A percentile compares a stretch with the other conserved stretches of the same genome.
Conservation (phyloP, 768 basidiomycete species). For the Hygrophorus pudorinus region DNA sequence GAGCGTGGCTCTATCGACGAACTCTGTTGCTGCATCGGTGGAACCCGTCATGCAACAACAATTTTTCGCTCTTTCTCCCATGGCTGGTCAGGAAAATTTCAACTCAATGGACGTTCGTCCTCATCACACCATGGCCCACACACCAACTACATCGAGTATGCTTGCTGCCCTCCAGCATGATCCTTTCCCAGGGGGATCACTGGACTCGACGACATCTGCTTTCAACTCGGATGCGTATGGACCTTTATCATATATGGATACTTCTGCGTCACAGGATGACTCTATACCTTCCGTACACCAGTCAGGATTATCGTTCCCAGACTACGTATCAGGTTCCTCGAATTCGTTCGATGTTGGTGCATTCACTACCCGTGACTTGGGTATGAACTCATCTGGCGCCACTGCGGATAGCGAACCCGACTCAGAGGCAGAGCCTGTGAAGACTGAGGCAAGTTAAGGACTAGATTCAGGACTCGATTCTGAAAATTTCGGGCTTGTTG, state of each 20-base stretch:
- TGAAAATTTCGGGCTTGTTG: slow-evolving; percentile 1
- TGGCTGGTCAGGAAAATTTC: slow-evolving; percentile 80
- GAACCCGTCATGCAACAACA: slow-evolving; percentile 89
- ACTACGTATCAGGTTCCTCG: slow-evolving; percentile 47
- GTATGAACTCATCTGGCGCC: slow-evolving; percentile 42
- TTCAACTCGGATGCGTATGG: slow-evolving; percentile 65
- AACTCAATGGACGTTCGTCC: slow-evolving; percentile 54
- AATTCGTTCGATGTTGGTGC: slow-evolving; percentile 61
- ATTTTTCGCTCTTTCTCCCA: slow-evolving; percentile 80
- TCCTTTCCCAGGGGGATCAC: slow-evolving; percentile 50
- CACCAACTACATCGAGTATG: slow-evolving; percentile 87
- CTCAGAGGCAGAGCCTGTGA: slow-evolving; percentile 52
- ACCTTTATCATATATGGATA: slow-evolving; percentile 69
- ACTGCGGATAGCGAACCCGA: slow-evolving; percentile 47
- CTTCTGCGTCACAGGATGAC: slow-evolving; percentile 55
- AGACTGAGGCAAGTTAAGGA: slow-evolving; percentile 39
- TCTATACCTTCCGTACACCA: slow-evolving; percentile 47
- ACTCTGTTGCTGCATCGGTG: slow-evolving; percentile 85
- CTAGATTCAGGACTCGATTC: slow-evolving; percentile 8
- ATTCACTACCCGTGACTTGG: slow-evolving; percentile 61
- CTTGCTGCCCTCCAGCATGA: slow-evolving; percentile 79
- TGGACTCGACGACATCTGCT: slow-evolving; percentile 52
- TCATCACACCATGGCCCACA: slow-evolving; percentile 59
- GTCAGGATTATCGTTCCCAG: slow-evolving; percentile 58
- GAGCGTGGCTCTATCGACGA: slow-evolving; percentile 80